Evolutionary conservation across 2,329 filamentous ascomycete species (phyloP), one percentile per base, ranked within the genome.

Genomic region (Trichothecium roseum): DNA sequence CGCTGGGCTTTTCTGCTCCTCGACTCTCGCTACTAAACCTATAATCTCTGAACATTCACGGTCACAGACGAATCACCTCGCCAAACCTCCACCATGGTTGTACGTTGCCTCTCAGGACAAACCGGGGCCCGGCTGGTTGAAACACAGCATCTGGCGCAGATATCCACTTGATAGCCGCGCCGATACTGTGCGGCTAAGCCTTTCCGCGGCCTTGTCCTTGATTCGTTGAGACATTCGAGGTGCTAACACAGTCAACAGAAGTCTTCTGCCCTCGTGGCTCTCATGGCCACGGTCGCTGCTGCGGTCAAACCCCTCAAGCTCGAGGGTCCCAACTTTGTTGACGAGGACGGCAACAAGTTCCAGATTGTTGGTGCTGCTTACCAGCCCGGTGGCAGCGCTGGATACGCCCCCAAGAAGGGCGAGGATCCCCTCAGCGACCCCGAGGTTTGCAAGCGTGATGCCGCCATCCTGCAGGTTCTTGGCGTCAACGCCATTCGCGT

Each of bases 351-450:
- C 40, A 63, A 74, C 48, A 69, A 68, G 42, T 80, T 81, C 58
- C 73, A 81, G 60, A 66, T 83, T 40, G 67, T 79, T 34, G 78
- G 78, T 46, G 68, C 78, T 45, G 78, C 77, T 51, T 83, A 82
- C 59, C 78, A 82, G 54, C 78, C 78, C 30, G 78, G 75, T 41
- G 78, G 78, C 43, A 73, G 71, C 41, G 66, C 75, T 30, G 75
- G 70, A 32, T 80, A 77, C 57, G 59, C 78, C 47, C 70, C 74
- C 32, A 46, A 47, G 1, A 52, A 58, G 12, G 66, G 68, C 35
- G 62, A 66, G 44, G 77, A 81, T 50, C 73, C 77, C 22, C 64
- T 81, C 24, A 78, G 72, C 49, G 55, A 80, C 51, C 60, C 60
- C 37, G 63, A 69, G 33, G 57, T 66, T 39, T 81, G 77, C 57